Percentiles rank a stretch among this genome's conserved stretches.
phyloP scores from a whole-genome alignment of 495 filamentous ascomycete species.

The Poronia punctata region DNA sequence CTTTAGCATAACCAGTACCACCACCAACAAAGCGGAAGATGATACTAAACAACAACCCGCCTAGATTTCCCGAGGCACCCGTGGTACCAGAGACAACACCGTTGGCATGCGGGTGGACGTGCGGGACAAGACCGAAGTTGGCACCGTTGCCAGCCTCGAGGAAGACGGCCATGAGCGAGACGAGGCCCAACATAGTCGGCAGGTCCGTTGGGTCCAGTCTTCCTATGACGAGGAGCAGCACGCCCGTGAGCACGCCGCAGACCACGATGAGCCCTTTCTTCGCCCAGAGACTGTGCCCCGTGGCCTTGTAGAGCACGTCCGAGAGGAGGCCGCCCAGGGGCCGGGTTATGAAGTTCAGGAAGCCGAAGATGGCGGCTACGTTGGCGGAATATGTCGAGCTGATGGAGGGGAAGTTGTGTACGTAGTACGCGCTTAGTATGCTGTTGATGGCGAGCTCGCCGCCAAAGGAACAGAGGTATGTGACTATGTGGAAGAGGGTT shows the following conservation, averaged over 20 bases:
- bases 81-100: conserved; percentile 67
- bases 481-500: conserved; percentile 56
- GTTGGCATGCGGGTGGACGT: conserved; percentile 67
- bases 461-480: conserved; percentile 85
- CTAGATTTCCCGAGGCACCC: conserved; percentile 75
- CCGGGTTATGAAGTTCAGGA: conserved; percentile 71
- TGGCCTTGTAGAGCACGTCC: conserved; percentile 62
- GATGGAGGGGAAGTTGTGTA: conserved; percentile 65
- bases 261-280: too few species aligned
- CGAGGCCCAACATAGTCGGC: conserved; percentile 66
- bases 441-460: conserved; percentile 81
- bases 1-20: conserved; percentile 56
- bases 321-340: conserved; percentile 67
- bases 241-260: conserved; percentile 55
- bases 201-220: conserved; percentile 51
- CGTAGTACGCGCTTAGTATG: conserved; percentile 73
- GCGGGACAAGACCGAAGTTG: conserved; percentile 79
- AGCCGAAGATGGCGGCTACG: conserved; percentile 88
- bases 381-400: conserved; percentile 64
- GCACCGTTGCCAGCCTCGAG: conserved; percentile 78
- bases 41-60: conserved; percentile 78
- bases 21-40: conserved; percentile 68
- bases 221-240: conserved; percentile 65
- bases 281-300: conserved; percentile 53
- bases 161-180: conserved; percentile 70